Evolutionary conservation across 495 filamentous ascomycete genomes (phyloP).

Genomic region (Aspergillus biplanus): DNA sequence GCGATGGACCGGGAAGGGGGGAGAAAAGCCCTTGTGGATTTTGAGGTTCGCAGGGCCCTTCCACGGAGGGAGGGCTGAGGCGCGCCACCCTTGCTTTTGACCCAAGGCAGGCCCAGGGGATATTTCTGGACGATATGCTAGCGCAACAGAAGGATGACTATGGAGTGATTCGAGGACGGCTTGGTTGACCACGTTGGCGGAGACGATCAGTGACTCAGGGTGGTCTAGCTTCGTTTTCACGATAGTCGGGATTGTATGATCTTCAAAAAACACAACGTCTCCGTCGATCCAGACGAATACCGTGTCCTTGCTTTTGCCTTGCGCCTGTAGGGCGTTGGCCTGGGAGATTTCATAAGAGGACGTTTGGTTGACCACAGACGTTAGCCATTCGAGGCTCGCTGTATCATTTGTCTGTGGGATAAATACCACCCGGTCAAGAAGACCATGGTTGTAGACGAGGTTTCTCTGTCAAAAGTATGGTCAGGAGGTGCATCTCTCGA

Average conservation of each 20-base stretch:
- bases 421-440: slow-evolving; percentile 58
- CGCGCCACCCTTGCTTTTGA: slow-evolving; percentile 34
- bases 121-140: slow-evolving; percentile 46
- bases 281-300: slow-evolving; percentile 62
- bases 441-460: slow-evolving; percentile 52
- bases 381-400: slow-evolving; percentile 50
- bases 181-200: slow-evolving; percentile 57
- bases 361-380: slow-evolving; percentile 31
- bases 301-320: slow-evolving; percentile 27
- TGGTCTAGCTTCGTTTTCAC: slow-evolving; percentile 55
- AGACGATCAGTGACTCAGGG: slow-evolving; percentile 50
- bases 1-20: slow-evolving; percentile 36
- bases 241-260: slow-evolving; percentile 55
- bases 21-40: slow-evolving; percentile 29
- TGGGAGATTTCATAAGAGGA: slow-evolving; percentile 34
- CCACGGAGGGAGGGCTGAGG: slow-evolving; percentile 35
- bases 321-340: slow-evolving; percentile 24
- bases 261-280: slow-evolving; percentile 57
- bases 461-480: slow-evolving; percentile 42
- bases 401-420: slow-evolving; percentile 52
- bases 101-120: slow-evolving; percentile 20
- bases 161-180: slow-evolving; percentile 39
- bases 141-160: slow-evolving; percentile 36
- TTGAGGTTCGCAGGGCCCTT: slow-evolving; percentile 33
- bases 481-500: slow-evolving; percentile 11